Conservation (phyloP, 768 basidiomycete species). For the Ramaria sp. region DNA sequence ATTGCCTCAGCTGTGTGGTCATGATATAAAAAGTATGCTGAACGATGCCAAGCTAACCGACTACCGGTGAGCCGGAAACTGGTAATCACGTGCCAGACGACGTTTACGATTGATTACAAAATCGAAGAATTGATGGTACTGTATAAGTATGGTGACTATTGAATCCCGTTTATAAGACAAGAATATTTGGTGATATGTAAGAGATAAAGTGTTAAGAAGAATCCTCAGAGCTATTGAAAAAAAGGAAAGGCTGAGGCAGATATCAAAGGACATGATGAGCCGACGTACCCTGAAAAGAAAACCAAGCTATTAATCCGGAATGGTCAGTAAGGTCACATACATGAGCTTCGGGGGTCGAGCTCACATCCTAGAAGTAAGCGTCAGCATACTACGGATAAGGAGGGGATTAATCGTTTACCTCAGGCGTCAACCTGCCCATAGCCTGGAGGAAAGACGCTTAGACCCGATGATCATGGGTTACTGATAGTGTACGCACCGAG, state of each 20-base stretch:
- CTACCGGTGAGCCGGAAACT: no score
- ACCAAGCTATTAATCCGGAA: conserved; percentile 28
- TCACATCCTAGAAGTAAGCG: conserved; percentile 15
- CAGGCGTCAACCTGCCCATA: conserved; percentile 88
- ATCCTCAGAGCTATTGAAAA: no score
- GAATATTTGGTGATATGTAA: no score
- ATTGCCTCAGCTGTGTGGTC: conserved; percentile 22
- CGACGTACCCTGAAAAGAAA: conserved; percentile 47
- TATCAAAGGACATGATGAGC: background rate
- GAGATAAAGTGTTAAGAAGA: no score
- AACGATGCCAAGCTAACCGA: no score
- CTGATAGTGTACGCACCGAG: conserved; percentile 35
- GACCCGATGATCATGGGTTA: background rate
- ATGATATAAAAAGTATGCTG: background rate
- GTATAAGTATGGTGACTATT: no score
- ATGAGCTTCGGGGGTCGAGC: conserved; percentile 7
- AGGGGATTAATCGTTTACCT: conserved; percentile 17
- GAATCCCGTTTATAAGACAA: no score
- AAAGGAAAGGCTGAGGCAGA: background rate
- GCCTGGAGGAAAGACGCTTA: conserved; percentile 36
- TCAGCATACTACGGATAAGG: conserved; percentile 24
- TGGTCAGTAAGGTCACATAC: conserved; percentile 1
- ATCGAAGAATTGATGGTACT: no score
- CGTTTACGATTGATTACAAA: no score
- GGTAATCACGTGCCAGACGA: no score